Evolutionary conservation across 1,139 yeast species (phyloP).

Genomic region (Magnusiomyces suaveolens): DNA sequence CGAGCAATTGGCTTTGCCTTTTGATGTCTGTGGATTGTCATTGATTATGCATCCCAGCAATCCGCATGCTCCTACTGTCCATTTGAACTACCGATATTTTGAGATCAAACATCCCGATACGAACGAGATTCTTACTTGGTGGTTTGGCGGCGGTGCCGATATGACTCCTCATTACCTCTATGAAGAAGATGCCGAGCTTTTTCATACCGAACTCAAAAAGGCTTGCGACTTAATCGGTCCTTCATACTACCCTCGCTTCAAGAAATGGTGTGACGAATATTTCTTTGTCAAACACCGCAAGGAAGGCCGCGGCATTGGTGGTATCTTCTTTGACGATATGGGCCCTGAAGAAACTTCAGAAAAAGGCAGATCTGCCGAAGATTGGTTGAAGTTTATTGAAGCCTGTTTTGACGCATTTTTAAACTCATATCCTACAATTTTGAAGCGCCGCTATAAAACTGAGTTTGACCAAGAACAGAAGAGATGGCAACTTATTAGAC

Average conservation of each 20-base stretch:
- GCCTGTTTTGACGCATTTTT: slow-evolving; percentile 79
- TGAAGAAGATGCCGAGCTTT: slow-evolving; percentile 76
- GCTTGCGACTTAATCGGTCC: slow-evolving; percentile 63
- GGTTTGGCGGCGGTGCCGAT: slow-evolving; percentile 99
- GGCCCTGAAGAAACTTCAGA: slow-evolving; percentile 31
- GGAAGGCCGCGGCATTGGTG: slow-evolving; percentile 92
- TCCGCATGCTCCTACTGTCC: slow-evolving; percentile 96
- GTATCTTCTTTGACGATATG: slow-evolving; percentile 90
- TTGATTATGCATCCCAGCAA: slow-evolving; percentile 89
- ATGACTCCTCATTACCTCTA: slow-evolving; percentile 85
- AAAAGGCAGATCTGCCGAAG: slow-evolving; percentile 48
- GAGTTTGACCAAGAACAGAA: slow-evolving; percentile 71
- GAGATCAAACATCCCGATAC: slow-evolving; percentile 65
- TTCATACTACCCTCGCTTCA: slow-evolving; percentile 79
- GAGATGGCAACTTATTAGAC: slow-evolving; percentile 89
- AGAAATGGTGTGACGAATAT: slow-evolving; percentile 94
- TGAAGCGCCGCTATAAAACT: slow-evolving; percentile 59
- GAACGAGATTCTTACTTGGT: slow-evolving; percentile 84
- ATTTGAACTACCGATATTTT: slow-evolving; percentile 86
- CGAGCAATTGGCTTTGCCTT: slow-evolving; percentile 37
- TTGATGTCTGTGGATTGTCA: slow-evolving; percentile 87
- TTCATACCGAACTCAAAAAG: slow-evolving; percentile 69
- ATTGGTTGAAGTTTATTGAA: slow-evolving; percentile 60
- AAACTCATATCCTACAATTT: slow-evolving; percentile 72
- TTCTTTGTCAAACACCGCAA: slow-evolving; percentile 77